phyloP scores from a whole-genome alignment of 768 basidiomycete species.

The Boletus sensibilis region DNA sequence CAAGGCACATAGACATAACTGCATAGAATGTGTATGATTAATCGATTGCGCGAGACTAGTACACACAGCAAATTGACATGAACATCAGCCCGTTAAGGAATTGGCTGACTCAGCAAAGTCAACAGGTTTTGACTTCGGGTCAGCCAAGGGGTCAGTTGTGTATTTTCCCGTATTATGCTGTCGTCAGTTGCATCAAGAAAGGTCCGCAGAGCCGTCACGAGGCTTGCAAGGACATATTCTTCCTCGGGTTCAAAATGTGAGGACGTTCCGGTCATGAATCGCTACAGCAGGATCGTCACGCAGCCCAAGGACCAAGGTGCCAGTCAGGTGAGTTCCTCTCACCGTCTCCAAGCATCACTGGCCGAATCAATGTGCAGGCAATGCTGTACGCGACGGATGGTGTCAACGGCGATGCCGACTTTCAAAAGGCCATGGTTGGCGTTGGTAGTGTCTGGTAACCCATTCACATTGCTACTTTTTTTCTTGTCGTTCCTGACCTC shows the following conservation, averaged over 20 bases:
- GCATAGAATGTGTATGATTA: background rate
- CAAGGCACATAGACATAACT: background rate
- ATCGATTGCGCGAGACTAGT: background rate
- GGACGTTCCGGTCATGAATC: conserved; percentile 51
- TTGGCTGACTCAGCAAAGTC: conserved; percentile 16
- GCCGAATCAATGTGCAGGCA: conserved; percentile 52
- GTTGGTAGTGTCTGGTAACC: conserved; percentile 93
- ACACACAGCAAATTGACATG: background rate
- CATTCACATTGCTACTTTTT: conserved; percentile 1
- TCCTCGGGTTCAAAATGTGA: conserved; percentile 40
- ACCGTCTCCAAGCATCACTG: background rate
- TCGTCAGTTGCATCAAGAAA: conserved; percentile 23
- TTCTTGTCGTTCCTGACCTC: conserved; percentile 13
- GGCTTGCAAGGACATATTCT: conserved; percentile 36
- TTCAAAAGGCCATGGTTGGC: conserved; percentile 96
- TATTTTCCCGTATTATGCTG: conserved; percentile 17
- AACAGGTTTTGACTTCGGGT: conserved; percentile 1
- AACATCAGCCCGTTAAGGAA: background rate
- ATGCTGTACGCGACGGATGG: conserved; percentile 99
- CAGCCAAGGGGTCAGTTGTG: no score
- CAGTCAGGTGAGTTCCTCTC: conserved; percentile 61
- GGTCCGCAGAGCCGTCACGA: conserved; percentile 10
- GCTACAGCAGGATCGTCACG: conserved; percentile 80
- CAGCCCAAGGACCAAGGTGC: conserved; percentile 94
- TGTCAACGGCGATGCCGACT: conserved; percentile 74